Base-by-base conservation (phyloP, 495 filamentous ascomycete genomes). In the Penicillium macrosclerotiorum region DNA sequence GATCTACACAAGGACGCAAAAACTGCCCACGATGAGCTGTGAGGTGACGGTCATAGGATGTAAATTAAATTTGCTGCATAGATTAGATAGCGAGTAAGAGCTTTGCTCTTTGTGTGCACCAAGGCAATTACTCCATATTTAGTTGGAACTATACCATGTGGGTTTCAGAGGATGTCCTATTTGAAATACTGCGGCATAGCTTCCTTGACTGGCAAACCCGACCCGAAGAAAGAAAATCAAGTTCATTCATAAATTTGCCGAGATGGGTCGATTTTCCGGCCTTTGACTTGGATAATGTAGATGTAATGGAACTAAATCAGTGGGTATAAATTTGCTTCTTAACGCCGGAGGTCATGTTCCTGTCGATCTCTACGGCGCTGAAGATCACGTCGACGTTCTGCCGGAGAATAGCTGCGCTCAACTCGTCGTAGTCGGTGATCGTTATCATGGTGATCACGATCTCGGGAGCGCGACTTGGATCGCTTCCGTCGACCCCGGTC, bases 21-120 rank as follows among this genome's bases (percentile, higher is more conserved):
- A 41, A 48, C 52, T 12, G 54, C 48, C 8, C 71, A 74, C 49
- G 72, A 75, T 35, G 72, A 75, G 57, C 50, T 75, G 47, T 75
- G 59, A 40, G 49, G 38, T 14, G 23, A 36, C 50, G 8, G 16
- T 14, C 8, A 8, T 47, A 41, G 31, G 30, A 44, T 67, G 57
- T 59, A 63, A 54, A 60, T 48, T 62, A 49, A 24, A 16, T 27
- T 34, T 25, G 36, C 25, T 24, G 35, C 33, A 48, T 57, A 49
- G 34, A 60, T 46, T 54, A 42, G 36, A 48, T 46, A 43, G 23
- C n/a, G 32, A 39, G n/a, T n/a, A n/a, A n/a, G n/a, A n/a, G n/a
- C n/a, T n/a, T n/a, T n/a, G n/a, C n/a, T n/a, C n/a, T n/a, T n/a
- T n/a, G n/a, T n/a, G n/a, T n/a, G n/a, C n/a, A n/a, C n/a, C n/a